Evolutionary conservation across 2,329 filamentous ascomycete genomes (phyloP).

Genomic region (Acephala macrosclerotiorum): DNA sequence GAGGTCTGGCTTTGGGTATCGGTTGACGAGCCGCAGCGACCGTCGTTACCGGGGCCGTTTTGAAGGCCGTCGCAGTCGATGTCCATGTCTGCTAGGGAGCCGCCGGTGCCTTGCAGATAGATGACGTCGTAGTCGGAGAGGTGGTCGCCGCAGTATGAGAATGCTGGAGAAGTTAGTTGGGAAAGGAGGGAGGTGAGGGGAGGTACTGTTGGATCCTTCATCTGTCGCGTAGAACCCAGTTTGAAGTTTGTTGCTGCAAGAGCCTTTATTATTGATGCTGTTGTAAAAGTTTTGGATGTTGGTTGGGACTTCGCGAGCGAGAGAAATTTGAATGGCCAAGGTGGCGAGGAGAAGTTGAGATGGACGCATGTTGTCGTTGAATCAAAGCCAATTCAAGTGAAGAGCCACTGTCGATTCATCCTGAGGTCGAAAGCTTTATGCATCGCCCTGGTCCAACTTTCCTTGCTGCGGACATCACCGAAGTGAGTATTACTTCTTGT

Average conservation of each 20-base stretch:
- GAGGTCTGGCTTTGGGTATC: slow-evolving; percentile 56
- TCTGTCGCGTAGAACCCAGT: slow-evolving; percentile 51
- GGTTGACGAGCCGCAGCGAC: slow-evolving; percentile 53
- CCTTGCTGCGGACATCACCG: no score
- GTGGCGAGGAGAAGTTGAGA: background rate
- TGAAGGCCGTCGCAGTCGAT: slow-evolving; percentile 64
- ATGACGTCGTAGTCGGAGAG: slow-evolving; percentile 49
- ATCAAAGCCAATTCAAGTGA: no score
- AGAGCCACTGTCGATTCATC: no score
- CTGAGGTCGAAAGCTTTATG: no score
- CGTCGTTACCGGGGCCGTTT: slow-evolving; percentile 49
- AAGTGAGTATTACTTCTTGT: no score
- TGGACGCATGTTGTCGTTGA: background rate
- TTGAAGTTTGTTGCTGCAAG: slow-evolving; percentile 50
- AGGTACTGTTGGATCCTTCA: slow-evolving; percentile 46
- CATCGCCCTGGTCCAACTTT: no score
- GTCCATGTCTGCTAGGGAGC: slow-evolving; percentile 61
- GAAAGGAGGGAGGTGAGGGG: slow-evolving; percentile 1
- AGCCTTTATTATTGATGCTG: slow-evolving; percentile 46
- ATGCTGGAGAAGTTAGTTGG: slow-evolving; percentile 31
- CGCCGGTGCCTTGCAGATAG: slow-evolving; percentile 54
- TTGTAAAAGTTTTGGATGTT: slow-evolving; percentile 53
- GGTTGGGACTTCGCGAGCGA: slow-evolving; percentile 46
- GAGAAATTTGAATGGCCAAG: background rate
- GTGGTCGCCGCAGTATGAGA: slow-evolving; percentile 56